Conservation (phyloP, 768 basidiomycete genomes). For the Pisolithus orientalis region DNA sequence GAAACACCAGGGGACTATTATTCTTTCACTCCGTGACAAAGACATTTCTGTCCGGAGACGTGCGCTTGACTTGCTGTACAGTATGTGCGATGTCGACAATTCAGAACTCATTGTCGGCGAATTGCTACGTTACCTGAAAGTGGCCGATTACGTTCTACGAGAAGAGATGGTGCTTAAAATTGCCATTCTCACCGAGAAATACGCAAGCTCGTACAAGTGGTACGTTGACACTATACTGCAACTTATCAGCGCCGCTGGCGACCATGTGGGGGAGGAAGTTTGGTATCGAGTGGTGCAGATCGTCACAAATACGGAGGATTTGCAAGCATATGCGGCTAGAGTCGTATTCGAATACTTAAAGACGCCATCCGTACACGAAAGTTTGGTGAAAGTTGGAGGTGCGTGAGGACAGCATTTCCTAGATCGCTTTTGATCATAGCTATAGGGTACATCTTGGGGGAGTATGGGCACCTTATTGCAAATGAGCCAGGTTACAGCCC, state of each 20-base stretch:
- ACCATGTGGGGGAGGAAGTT: slow-evolving; percentile 98
- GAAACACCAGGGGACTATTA: slow-evolving; percentile 93
- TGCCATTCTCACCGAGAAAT: slow-evolving; percentile 97
- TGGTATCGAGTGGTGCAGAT: slow-evolving; percentile 99
- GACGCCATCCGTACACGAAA: slow-evolving; percentile 82
- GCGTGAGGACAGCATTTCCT: slow-evolving; percentile 14
- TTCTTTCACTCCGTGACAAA: slow-evolving; percentile 89
- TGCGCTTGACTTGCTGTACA: slow-evolving; percentile 92
- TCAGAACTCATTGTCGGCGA: slow-evolving; percentile 95
- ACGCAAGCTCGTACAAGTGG: slow-evolving; percentile 96
- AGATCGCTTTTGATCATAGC: not conserved
- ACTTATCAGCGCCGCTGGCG: slow-evolving; percentile 93
- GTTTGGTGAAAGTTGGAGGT: slow-evolving; percentile 95
- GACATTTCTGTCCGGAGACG: slow-evolving; percentile 94
- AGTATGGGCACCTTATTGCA: slow-evolving; percentile 96
- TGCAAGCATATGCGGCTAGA: slow-evolving; percentile 93
- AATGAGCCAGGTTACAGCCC: slow-evolving; percentile 93
- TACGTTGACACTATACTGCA: slow-evolving; percentile 98
- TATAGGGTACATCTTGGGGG: slow-evolving; percentile 90
- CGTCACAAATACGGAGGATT: slow-evolving; percentile 95
- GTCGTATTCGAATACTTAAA: slow-evolving; percentile 88
- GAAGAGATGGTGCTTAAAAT: slow-evolving; percentile 99
- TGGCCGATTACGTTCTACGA: slow-evolving; percentile 94
- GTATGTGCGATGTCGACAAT: slow-evolving; percentile 99
- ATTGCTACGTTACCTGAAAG: slow-evolving; percentile 83